Conservation (phyloP, 2,329 filamentous ascomycete genomes). For the Xylariaceae sp. region DNA sequence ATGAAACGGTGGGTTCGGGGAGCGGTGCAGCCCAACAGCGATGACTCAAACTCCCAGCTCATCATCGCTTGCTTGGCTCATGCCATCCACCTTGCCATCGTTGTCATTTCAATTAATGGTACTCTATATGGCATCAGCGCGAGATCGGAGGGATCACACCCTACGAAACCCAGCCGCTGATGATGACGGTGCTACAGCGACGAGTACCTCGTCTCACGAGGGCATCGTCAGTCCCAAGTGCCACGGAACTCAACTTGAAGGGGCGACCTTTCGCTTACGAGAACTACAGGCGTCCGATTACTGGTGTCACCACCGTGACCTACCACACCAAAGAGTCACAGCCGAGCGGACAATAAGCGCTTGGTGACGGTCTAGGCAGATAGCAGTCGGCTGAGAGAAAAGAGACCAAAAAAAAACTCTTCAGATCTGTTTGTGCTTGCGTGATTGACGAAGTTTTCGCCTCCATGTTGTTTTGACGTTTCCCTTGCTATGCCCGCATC, state of each 20-base stretch:
- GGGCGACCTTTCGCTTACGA: slow-evolving; percentile 9
- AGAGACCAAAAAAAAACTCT: neutral
- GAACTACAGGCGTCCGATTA: slow-evolving; percentile 4
- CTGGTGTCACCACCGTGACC: slow-evolving; percentile 9
- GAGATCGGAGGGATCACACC: slow-evolving; percentile 13
- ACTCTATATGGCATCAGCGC: slow-evolving; percentile 5
- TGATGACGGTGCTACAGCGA: slow-evolving; percentile 5
- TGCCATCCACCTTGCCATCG: slow-evolving; percentile 4
- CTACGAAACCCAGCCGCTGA: slow-evolving; percentile 1
- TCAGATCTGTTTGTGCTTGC: slow-evolving; percentile 1
- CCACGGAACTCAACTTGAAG: slow-evolving; percentile 2
- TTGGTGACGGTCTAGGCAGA: slow-evolving; percentile 1
- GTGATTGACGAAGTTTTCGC: neutral
- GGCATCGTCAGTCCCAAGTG: slow-evolving; percentile 2
- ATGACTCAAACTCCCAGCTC: slow-evolving; percentile 25
- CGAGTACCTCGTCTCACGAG: slow-evolving; percentile 3
- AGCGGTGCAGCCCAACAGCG: slow-evolving; percentile 21
- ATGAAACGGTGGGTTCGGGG: slow-evolving; percentile 13
- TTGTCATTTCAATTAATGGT: neutral
- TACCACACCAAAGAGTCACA: slow-evolving; percentile 12
- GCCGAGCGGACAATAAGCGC: slow-evolving; percentile 12
- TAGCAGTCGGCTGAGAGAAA: slow-evolving; percentile 7
- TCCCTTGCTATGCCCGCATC: neutral
- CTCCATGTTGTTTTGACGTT: slow-evolving; percentile 2
- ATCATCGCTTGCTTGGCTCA: slow-evolving; percentile 13